Evolutionary conservation across 441 rosid genomes (phyloP), one percentile per base, ranked within the genome.

Genomic region (Gossypium schwendimanii): DNA sequence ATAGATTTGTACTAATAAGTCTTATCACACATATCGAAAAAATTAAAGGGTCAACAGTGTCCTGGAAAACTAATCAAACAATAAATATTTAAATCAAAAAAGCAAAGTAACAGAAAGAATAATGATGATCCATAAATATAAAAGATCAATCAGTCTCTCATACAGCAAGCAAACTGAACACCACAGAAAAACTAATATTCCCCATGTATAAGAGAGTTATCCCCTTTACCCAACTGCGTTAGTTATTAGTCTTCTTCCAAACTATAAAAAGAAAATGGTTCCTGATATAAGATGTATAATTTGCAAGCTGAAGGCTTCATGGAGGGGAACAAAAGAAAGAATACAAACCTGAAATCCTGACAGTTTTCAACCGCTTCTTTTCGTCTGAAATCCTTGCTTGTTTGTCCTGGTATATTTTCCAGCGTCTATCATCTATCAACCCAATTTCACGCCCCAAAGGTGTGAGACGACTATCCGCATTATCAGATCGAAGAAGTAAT

Each of bases 401-500:
- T 82, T 94, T 94, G 58, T 88, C 97, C 81, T 87, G 89, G 86
- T 91, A 92, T 60, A 89, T 63, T 80, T 85, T 83, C 99, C 99
- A 94, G 67, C 93, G 93, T 77, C 94, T 89, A 81, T 91, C 92
- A 77, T 91, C 91, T 83, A 94, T 94, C 84, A 94, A 65, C 74
- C 99, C 99, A 77, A 94, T 85, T 79, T 91, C 98, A 73, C 81
- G 87, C 36, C 93, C 99, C 81, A 94, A 63, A 75, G 99, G 98
- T 12, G 99, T 94, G 75, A 94, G 98, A 75, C 99, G 92, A 76
- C 97, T 91, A 83, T 95, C 99, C 9, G 99, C 97, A 81, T 95
- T 95, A 82, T 95, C 99, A 70, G 86, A 90, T 64, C 99, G 86
- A 66, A 92, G 98, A 81, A 95, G 97, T 70, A 95, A 84, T 59